Evolutionary conservation across 2,329 filamentous ascomycete species (phyloP).

Genomic region (Sclerotinia trifoliorum): DNA sequence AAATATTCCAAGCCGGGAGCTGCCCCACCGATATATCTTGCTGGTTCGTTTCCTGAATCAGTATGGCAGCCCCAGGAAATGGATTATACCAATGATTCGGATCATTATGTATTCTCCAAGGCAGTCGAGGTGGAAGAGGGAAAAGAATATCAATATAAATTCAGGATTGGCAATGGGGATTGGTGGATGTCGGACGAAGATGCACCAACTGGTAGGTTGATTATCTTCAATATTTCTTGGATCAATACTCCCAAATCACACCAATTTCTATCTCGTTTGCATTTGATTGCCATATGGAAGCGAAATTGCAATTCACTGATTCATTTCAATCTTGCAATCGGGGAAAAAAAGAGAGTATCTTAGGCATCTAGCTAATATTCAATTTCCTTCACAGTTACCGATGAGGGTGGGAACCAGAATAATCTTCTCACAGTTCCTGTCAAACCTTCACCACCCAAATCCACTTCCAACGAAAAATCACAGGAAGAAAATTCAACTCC

Average conservation of each 20-base stretch:
- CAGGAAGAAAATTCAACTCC: slow-evolving; percentile 14
- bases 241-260: neutral
- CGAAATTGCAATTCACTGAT: neutral
- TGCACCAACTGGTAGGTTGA: slow-evolving; percentile 54
- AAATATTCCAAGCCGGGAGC: slow-evolving; percentile 60
- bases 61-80: slow-evolving; percentile 69
- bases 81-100: slow-evolving; percentile 49
- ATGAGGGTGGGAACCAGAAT: slow-evolving; percentile 53
- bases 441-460: slow-evolving; percentile 17
- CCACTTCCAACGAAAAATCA: slow-evolving; percentile 9
- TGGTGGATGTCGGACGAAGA: slow-evolving; percentile 70
- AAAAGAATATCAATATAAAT: slow-evolving; percentile 71
- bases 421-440: slow-evolving; percentile 47
- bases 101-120: slow-evolving; percentile 58
- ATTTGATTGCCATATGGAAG: neutral
- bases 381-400: slow-evolving; percentile 44
- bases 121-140: slow-evolving; percentile 54
- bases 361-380: slow-evolving; percentile 8
- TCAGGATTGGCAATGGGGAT: slow-evolving; percentile 63
- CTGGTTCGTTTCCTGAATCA: slow-evolving; percentile 65
- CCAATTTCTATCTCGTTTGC: neutral
- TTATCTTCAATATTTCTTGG: neutral
- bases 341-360: neutral
- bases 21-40: slow-evolving; percentile 67
- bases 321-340: neutral